A percentile compares a stretch with the other conserved stretches of the same genome.
These are phyloP conservation scores for Aspergillus novoparasiticus DNA, from an alignment of 2,329 filamentous ascomycete genomes.

Conservation along the genomic window DNA sequence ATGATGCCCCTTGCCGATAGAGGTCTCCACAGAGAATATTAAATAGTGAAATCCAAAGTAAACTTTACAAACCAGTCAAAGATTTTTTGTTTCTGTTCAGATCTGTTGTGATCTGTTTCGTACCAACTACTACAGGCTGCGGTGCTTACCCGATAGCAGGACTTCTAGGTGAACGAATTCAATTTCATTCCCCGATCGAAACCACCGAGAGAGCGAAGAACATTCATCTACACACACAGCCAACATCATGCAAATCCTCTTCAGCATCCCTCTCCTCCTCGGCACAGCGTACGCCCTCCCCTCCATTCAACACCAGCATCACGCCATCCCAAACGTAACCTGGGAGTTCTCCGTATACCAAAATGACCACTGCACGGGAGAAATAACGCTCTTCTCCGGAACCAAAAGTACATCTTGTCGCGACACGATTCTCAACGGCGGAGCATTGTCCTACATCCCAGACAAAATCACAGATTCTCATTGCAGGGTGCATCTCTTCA, in stretches of 20 bases:
- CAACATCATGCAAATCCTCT: neutral
- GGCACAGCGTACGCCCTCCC: neutral
- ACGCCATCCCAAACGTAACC: conserved; percentile 2
- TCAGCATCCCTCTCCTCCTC: neutral
- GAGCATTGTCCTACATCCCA: conserved; percentile 15
- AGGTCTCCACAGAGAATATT: neutral
- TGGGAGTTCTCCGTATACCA: conserved; percentile 18
- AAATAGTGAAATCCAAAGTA: conserved; percentile 3
- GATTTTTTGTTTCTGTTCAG: neutral
- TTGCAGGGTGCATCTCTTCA: conserved; percentile 10
- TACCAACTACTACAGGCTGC: neutral
- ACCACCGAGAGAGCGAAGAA: neutral
- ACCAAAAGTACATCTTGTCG: conserved; percentile 8
- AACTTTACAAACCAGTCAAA: neutral
- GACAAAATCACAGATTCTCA: neutral
- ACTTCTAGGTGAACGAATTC: neutral
- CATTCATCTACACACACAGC: no score
- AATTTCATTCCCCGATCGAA: neutral
- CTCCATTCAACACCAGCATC: neutral
- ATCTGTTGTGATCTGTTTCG: neutral
- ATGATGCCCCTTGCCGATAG: neutral
- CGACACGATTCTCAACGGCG: conserved; percentile 15
- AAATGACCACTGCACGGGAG: conserved; percentile 16
- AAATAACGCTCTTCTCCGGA: conserved; percentile 13
- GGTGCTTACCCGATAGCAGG: neutral